Evolutionary conservation across 148 eudicot species (phyloP).

Genomic region (Vaccinium myrtillus): DNA sequence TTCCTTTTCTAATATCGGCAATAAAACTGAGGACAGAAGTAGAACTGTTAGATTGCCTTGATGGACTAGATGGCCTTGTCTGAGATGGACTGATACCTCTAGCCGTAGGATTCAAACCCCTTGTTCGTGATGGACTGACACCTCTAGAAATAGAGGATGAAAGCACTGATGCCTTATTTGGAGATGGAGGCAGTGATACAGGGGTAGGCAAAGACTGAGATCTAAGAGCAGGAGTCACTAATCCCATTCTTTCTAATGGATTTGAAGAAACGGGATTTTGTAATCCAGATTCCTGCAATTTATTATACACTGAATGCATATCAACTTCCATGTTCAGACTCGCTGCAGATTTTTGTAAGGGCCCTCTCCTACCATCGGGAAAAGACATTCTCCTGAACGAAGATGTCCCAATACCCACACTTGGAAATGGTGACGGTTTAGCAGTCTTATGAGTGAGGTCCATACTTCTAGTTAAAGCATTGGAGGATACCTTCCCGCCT

Average conservation of each 20-base stretch:
- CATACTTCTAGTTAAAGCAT: conserved; percentile 38
- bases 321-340: conserved; percentile 31
- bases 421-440: conserved; percentile 31
- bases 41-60: conserved; percentile 52
- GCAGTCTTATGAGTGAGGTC: conserved; percentile 45
- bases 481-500: conserved; percentile 48
- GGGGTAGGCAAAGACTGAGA: conserved; percentile 43
- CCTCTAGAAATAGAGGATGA: conserved; percentile 41
- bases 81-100: conserved; percentile 70
- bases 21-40: conserved; percentile 90
- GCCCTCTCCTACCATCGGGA: conserved; percentile 50
- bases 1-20: conserved; percentile 81
- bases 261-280: conserved; percentile 33
- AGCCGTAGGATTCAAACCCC: conserved; percentile 42
- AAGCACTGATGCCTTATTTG: conserved; percentile 36
- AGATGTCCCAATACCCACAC: conserved; percentile 32
- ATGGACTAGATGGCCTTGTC: conserved; percentile 72
- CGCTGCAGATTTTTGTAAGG: conserved; percentile 43
- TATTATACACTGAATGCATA: conserved; percentile 44
- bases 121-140: conserved; percentile 48
- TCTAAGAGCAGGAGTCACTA: conserved; percentile 38
- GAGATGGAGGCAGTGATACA: conserved; percentile 62
- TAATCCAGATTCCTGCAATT: conserved; percentile 30
- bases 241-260: conserved; percentile 44
- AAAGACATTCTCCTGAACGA: conserved; percentile 63